Evolutionary conservation across 768 basidiomycete genomes (phyloP).

Genomic region (Xerocomellus chrysenteron): DNA sequence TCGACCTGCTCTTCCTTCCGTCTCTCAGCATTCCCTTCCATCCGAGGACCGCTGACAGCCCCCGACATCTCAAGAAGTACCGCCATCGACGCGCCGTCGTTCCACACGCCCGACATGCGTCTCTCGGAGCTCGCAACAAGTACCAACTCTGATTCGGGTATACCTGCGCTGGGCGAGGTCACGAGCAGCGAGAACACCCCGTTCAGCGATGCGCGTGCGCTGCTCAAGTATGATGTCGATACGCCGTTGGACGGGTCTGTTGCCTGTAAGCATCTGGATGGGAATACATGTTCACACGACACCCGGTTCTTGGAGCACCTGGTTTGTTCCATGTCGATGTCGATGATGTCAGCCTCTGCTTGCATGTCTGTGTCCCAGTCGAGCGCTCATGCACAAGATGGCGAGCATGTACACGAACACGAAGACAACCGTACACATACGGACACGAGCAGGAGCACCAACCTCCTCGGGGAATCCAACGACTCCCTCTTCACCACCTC

Average conservation of each 20-base stretch:
- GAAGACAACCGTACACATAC: neutral
- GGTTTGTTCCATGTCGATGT: slow-evolving; percentile 11
- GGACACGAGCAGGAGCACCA: neutral
- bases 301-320: slow-evolving; percentile 28
- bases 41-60: neutral
- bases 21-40: slow-evolving; percentile 22
- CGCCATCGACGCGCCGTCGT: neutral
- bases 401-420: neutral
- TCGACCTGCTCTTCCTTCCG: slow-evolving; percentile 19
- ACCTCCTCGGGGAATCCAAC: slow-evolving; percentile 25
- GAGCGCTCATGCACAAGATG: neutral
- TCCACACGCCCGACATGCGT: slow-evolving; percentile 16
- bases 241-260: slow-evolving; percentile 3
- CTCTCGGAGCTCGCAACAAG: slow-evolving; percentile 16
- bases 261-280: neutral
- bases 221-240: slow-evolving; percentile 18
- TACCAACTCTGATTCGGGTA: neutral
- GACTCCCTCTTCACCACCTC: slow-evolving; percentile 32
- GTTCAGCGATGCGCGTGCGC: slow-evolving; percentile 17
- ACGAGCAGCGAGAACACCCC: slow-evolving; percentile 13
- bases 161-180: slow-evolving; percentile 13
- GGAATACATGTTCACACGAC: neutral
- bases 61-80: neutral
- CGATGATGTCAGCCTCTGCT: slow-evolving; percentile 9
- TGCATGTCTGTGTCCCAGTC: slow-evolving; percentile 13